Evolutionary conservation across 768 basidiomycete genomes (phyloP).

Genomic region (Leucocoprinus sp.): DNA sequence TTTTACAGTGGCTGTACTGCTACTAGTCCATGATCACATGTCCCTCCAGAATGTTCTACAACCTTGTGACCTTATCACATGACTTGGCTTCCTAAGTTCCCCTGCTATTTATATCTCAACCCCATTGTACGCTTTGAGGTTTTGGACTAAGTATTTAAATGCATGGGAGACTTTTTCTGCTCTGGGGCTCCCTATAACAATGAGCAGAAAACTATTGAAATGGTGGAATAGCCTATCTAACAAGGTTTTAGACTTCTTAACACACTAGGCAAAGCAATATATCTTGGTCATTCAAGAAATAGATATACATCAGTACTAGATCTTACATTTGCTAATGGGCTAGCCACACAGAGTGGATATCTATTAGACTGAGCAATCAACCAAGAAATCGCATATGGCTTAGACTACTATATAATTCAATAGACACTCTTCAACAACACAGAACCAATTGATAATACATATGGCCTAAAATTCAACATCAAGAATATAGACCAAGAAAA

Average conservation of each 20-base stretch:
- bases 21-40: no score
- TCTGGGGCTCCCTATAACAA: no score
- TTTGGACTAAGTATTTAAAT: no score
- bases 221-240: slow-evolving; percentile 15
- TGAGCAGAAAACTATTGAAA: slow-evolving; percentile 1
- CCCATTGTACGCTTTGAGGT: no score
- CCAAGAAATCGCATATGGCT: slow-evolving; percentile 12
- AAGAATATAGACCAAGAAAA: slow-evolving; percentile 14
- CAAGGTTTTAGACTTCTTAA: slow-evolving; percentile 13
- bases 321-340: slow-evolving; percentile 15
- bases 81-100: no score
- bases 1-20: no score
- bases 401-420: slow-evolving; percentile 16
- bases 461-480: slow-evolving; percentile 13
- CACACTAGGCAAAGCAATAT: slow-evolving; percentile 15
- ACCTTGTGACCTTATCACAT: no score
- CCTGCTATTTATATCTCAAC: no score
- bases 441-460: slow-evolving; percentile 14
- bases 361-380: slow-evolving; percentile 17
- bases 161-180: no score
- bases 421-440: slow-evolving; percentile 12
- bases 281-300: slow-evolving; percentile 4
- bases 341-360: slow-evolving; percentile 8
- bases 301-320: slow-evolving; percentile 16
- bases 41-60: no score